These are phyloP conservation scores for Scheffersomyces parashehatae DNA, from an alignment of 1,139 yeast genomes.

Conservation along the genomic window DNA sequence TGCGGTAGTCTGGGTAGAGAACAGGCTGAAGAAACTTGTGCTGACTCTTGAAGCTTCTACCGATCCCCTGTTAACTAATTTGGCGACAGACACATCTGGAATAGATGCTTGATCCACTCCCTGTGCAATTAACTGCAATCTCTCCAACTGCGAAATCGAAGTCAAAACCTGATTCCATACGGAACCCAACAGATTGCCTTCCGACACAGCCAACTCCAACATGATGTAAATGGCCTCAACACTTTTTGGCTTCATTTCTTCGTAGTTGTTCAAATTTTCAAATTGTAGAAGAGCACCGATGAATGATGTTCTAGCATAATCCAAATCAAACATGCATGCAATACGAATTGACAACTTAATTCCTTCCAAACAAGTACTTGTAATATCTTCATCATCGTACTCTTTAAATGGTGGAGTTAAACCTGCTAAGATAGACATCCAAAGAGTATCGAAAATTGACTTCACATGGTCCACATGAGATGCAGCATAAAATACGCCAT, in stretches of 20 bases:
- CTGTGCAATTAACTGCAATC: slow-evolving; percentile 83
- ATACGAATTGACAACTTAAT: slow-evolving; percentile 78
- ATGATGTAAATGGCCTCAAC: slow-evolving; percentile 76
- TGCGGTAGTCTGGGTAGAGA: slow-evolving; percentile 33
- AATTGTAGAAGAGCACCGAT: slow-evolving; percentile 89
- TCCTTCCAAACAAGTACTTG: slow-evolving; percentile 79
- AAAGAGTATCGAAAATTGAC: slow-evolving; percentile 88
- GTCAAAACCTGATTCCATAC: slow-evolving; percentile 87
- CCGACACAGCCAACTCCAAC: slow-evolving; percentile 74
- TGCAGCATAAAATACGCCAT: slow-evolving; percentile 45
- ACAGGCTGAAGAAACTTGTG: slow-evolving; percentile 53
- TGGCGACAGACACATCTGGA: slow-evolving; percentile 83
- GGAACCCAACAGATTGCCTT: slow-evolving; percentile 65
- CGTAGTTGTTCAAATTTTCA: slow-evolving; percentile 74
- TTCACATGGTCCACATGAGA: slow-evolving; percentile 88
- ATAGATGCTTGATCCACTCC: slow-evolving; percentile 84
- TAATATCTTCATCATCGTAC: slow-evolving; percentile 74
- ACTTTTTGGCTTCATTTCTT: slow-evolving; percentile 78
- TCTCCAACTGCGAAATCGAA: slow-evolving; percentile 85
- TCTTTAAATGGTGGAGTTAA: slow-evolving; percentile 92
- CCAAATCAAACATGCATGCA: slow-evolving; percentile 81
- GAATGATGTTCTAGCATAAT: slow-evolving; percentile 84
- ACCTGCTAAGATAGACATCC: slow-evolving; percentile 98
- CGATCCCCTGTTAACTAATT: slow-evolving; percentile 59
- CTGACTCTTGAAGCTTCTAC: slow-evolving; percentile 50